Conservation (phyloP, 225 moss, liverwort and hornwort species). For the Pseudoscleropodium purum region DNA sequence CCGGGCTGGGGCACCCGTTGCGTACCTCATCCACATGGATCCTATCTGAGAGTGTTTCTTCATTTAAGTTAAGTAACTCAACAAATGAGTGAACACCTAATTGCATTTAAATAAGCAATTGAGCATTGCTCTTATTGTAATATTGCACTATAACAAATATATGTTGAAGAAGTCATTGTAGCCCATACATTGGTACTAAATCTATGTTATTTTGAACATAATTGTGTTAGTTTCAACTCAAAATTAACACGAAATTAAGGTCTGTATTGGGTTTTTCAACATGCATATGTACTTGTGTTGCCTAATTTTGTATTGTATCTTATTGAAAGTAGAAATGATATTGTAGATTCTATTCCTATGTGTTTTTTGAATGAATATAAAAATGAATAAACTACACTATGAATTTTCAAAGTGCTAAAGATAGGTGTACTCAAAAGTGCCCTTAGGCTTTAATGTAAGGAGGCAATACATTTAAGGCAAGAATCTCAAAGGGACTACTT, state of each 20-base stretch:
- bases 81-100: neutral
- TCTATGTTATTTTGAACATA: accelerated
- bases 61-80: neutral
- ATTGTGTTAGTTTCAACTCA: neutral
- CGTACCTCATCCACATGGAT: neutral
- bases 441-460: accelerated
- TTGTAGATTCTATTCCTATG: accelerated
- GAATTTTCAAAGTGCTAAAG: neutral
- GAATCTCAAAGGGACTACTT: accelerated
- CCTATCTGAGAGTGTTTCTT: neutral
- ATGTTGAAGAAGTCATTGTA: neutral
- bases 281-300: neutral
- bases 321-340: neutral
- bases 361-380: neutral
- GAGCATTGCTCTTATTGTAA: neutral
- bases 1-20: neutral
- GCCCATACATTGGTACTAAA: accelerated
- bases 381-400: neutral
- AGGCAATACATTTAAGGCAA: neutral
- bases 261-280: accelerated
- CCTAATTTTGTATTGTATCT: neutral
- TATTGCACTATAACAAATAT: neutral
- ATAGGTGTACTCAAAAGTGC: accelerated
- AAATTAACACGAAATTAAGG: accelerated
- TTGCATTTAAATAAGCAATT: neutral